Percentiles rank a stretch among this genome's conserved stretches.
Evolutionary conservation across 2,329 filamentous ascomycete species (phyloP).

Genomic region (Penicillium sp.): DNA sequence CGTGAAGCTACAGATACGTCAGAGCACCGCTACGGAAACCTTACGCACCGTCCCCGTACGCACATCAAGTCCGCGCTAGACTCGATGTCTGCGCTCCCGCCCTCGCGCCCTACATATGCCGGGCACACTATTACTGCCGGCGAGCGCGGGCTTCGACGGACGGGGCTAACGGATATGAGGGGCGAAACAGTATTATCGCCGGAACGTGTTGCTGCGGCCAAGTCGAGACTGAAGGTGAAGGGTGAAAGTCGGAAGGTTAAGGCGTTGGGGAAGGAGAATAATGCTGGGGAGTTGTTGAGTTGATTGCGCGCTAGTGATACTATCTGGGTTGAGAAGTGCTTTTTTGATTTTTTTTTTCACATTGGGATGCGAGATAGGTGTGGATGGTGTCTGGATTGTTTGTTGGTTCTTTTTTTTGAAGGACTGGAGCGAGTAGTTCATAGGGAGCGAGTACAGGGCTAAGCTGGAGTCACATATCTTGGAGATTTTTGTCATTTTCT

Average conservation of each 20-base stretch:
- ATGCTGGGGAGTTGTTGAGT: constrained; percentile 7
- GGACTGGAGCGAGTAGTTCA: background rate
- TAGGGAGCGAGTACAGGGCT: background rate
- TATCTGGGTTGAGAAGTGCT: background rate
- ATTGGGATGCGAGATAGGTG: constrained; percentile 5
- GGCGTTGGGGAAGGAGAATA: constrained; percentile 45
- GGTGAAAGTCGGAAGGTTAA: constrained; percentile 30
- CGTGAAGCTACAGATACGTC: constrained; percentile 28
- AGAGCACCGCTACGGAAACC: constrained; percentile 18
- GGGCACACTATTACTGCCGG: constrained; percentile 30
- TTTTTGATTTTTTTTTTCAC: background rate
- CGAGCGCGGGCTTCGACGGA: constrained; percentile 31
- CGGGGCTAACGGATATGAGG: constrained; percentile 31
- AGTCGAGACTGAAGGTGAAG: constrained; percentile 42
- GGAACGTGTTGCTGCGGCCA: constrained; percentile 44
- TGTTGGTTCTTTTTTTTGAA: background rate
- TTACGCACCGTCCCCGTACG: constrained; percentile 31
- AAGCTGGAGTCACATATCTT: background rate
- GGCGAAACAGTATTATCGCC: constrained; percentile 35
- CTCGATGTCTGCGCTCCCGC: constrained; percentile 32
- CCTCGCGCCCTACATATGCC: constrained; percentile 23
- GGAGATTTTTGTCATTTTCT: background rate
- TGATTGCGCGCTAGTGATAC: background rate
- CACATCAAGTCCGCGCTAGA: constrained; percentile 41
- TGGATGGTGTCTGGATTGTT: background rate